Base-by-base conservation (phyloP, 2,329 filamentous ascomycete genomes). In the Rhynchosporium agropyri region DNA sequence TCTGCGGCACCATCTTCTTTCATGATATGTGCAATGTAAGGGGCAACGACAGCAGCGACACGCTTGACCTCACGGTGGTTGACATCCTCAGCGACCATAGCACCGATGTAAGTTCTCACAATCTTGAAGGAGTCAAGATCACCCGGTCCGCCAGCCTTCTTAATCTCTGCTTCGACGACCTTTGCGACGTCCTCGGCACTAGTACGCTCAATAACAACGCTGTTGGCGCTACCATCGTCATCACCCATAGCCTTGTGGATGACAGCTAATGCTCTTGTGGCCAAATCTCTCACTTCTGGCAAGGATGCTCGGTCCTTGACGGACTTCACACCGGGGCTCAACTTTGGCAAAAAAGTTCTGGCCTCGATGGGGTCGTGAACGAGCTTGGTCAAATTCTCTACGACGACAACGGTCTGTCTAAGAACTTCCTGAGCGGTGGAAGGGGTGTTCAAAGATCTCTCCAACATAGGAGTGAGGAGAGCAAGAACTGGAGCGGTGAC, bases 311-410 rank as follows among this genome's bases (percentile, higher is more conserved):
- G 87, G 70, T 96, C 88, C 69, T 88, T 86, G 63, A 99, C 94
- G 61, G 83, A 84, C 81, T 97, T 92, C 53, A 99, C 90, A 84
- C 95, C 95, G 49, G 95, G 95, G 74, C 91, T 90, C 58, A 99
- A 83, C 79, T 97, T 97, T 58, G 95, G 95, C 75, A 99, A 79
- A 83, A 99, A 99, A 61, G 91, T 91, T 69, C 95, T 86, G 40
- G 95, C 95, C 80, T 99, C 95, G 64, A 97, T 87, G 13, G 95
- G 95, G 76, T 91, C 93, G 77, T 99, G 95, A 33, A 99, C 95
- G 38, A 99, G 87, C 81, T 97, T 98, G 65, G 95, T 99, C 80
- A 99, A 81, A 79, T 99, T 99, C 80, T 99, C 95, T 26, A 95
- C 90, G 58, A 99, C 96, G 60, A 99, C 92, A 36, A 96, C 92